phyloP scores from a whole-genome alignment of 2,329 filamentous ascomycete genomes.

The Xylaria sp. region DNA sequence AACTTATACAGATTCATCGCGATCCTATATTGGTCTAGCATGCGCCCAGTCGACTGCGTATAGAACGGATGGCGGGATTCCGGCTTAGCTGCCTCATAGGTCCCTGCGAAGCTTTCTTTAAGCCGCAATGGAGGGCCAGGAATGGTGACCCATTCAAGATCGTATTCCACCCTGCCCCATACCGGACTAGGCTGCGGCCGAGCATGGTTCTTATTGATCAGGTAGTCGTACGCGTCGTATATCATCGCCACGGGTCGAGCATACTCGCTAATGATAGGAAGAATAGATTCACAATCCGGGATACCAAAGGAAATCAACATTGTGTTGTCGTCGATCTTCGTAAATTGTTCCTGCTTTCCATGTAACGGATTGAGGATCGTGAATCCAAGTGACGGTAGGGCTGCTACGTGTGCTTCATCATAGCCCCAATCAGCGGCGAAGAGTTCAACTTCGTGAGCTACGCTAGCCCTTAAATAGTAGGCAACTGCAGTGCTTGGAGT shows the following conservation, averaged over 20 bases:
- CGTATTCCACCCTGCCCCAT: constrained; percentile 27
- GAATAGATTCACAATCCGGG: constrained; percentile 20
- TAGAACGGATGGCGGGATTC: constrained; percentile 18
- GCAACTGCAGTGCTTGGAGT: constrained; percentile 5
- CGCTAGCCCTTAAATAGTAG: constrained; percentile 13
- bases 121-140: constrained; percentile 26
- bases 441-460: constrained; percentile 24
- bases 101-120: neutral
- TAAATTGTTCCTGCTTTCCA: constrained; percentile 27
- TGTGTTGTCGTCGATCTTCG: constrained; percentile 31
- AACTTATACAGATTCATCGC: constrained; percentile 23
- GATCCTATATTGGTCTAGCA: constrained; percentile 29
- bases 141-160: constrained; percentile 21
- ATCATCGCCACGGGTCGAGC: constrained; percentile 32
- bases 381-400: constrained; percentile 19
- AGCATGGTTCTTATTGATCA: neutral
- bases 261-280: constrained; percentile 32
- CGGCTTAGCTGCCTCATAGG: neutral
- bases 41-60: constrained; percentile 23
- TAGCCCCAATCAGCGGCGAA: constrained; percentile 33
- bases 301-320: constrained; percentile 30
- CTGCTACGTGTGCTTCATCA: constrained; percentile 14
- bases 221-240: constrained; percentile 29
- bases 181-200: constrained; percentile 18
- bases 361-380: constrained; percentile 13